Base-by-base conservation (phyloP, 805 yeast species). In the Lipomyces sp. region DNA sequence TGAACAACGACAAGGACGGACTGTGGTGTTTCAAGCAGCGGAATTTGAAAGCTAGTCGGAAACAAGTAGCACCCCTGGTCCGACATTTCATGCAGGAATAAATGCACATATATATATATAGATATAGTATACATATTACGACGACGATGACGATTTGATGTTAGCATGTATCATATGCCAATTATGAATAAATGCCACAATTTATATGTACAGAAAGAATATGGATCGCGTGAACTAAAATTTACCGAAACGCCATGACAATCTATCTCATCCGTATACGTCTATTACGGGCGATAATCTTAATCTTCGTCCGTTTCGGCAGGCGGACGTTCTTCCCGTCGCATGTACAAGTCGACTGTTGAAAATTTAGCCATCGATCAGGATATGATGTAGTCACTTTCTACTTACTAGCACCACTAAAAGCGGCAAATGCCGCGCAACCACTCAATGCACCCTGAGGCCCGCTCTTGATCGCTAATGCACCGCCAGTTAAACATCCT, bases 341-440 rank as follows among this genome's bases (percentile, higher is more conserved):
- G 85, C 89, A 93, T 84, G 74, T 93, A 93, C 71, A 90, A 76
- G 76, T 93, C 97, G 66, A 93, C 80, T 53, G 15, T 32, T 29
- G 35, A 57, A 60, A 24, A 24, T 24, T 35, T 18, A 29, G 24
- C 39, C 6, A n/a, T 7, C 7, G 62, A 39, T 24, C 24, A 24
- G 24, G 24, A 24, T 30, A 42, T 4, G 5, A 15, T 42, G 0
- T 53, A 48, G 30, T n/a, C 59, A 50, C 15, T 60, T 13, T 10
- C 24, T 34, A 64, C 70, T 24, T 61, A 69, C 72, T 86, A 5
- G 96, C 97, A 3, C 92, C 87, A 64, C 96, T 89, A 77, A 95
- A 95, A 6, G 95, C 97, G 2, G 98, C 98, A 80, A 95, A 95
- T 7, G 98, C 99, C 34, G 96, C 97, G 82, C 98, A 95, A 0